These are phyloP conservation scores for Phytophthora pisi DNA, from an alignment of 352 stramenopile species.

Conservation along the genomic window DNA sequence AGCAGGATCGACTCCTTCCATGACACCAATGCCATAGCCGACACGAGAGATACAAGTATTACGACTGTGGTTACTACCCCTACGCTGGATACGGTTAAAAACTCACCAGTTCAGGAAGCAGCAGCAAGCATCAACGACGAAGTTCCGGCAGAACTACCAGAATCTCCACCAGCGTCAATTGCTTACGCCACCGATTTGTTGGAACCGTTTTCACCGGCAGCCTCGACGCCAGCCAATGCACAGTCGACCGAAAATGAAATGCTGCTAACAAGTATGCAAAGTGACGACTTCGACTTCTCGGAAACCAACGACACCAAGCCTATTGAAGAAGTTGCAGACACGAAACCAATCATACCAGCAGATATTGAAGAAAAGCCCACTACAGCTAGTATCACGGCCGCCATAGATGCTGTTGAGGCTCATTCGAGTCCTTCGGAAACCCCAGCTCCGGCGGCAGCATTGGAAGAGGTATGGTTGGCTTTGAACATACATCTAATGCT, in stretches of 20 bases:
- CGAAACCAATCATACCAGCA: constrained; percentile 1
- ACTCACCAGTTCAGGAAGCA: background rate
- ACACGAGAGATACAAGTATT: constrained; percentile 1
- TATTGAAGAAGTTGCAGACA: constrained; percentile 4
- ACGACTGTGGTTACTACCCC: background rate
- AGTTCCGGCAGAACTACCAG: background rate
- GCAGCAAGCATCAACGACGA: background rate
- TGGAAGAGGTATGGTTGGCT: constrained; percentile 25
- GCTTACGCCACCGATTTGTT: constrained; percentile 9
- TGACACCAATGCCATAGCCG: background rate
- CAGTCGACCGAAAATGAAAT: constrained; percentile 23
- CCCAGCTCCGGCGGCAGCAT: background rate
- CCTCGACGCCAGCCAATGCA: background rate
- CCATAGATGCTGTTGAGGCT: constrained; percentile 1
- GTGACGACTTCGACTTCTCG: constrained; percentile 33
- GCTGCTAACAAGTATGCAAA: constrained; percentile 34
- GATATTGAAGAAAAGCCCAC: background rate
- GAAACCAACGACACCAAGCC: constrained; percentile 4
- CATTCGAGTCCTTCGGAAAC: background rate
- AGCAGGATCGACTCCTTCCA: constrained; percentile 4
- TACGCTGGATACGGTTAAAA: background rate
- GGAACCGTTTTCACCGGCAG: constrained; percentile 12
- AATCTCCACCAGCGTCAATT: background rate
- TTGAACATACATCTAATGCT: constrained; percentile 1
- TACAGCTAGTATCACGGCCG: background rate